These are phyloP conservation scores for Candida qinlingensis DNA, from an alignment of 805 yeast species.

Conservation along the genomic window DNA sequence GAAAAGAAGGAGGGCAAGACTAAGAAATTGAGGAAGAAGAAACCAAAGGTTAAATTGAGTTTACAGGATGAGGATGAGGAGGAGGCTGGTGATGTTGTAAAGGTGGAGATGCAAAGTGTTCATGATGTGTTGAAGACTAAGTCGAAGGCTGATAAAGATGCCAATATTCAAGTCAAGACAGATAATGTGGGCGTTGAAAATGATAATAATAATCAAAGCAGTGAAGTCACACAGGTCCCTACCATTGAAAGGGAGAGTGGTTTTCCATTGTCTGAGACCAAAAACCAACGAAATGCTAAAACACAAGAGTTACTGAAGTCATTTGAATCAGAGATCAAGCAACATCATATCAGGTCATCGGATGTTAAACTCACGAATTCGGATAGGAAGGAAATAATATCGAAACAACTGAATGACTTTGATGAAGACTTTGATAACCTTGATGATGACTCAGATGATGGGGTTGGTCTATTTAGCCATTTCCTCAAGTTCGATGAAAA, in stretches of 20 bases:
- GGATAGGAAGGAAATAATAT: too few relatives aligned
- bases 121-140: slow-evolving; percentile 30
- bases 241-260: too few relatives aligned
- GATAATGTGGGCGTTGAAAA: too few relatives aligned
- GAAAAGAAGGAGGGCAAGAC: not conserved
- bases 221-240: too few relatives aligned
- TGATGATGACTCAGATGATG: slow-evolving; percentile 19
- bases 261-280: too few relatives aligned
- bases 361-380: too few relatives aligned
- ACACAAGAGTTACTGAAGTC: slow-evolving; percentile 23
- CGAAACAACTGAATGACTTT: not conserved
- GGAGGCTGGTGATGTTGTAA: slow-evolving; percentile 31
- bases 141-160: not conserved
- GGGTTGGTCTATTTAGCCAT: slow-evolving; percentile 16
- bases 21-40: slow-evolving; percentile 22
- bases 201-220: too few relatives aligned
- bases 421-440: slow-evolving; percentile 21
- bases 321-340: not conserved
- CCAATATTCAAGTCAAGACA: not conserved
- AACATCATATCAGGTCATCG: too few relatives aligned
- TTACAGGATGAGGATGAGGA: slow-evolving; percentile 20
- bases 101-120: slow-evolving; percentile 37
- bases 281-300: slow-evolving; percentile 21
- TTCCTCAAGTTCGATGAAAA: slow-evolving; percentile 16
- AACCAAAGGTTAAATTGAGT: slow-evolving; percentile 31